These are phyloP conservation scores for Cicer cuneatum DNA, from an alignment of 306 rosid genomes.

Conservation along the genomic window DNA sequence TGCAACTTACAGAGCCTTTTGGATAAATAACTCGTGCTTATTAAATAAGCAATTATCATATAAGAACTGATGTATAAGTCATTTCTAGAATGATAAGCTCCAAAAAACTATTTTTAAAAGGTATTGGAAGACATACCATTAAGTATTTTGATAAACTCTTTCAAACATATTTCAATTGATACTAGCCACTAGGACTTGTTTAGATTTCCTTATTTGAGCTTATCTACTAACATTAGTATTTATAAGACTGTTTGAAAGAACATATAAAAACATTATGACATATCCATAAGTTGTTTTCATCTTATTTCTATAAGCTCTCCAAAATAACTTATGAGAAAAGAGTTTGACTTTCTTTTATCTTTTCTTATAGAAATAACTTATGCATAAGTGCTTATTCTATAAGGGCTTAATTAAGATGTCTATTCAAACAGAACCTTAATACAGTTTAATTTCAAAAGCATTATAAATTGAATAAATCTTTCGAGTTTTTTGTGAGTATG, in stretches of 20 bases:
- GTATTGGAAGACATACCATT: not conserved
- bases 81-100: not conserved
- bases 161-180: not conserved
- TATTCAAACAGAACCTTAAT: not conserved
- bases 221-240: too few relatives aligned
- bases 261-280: too few relatives aligned
- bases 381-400: too few relatives aligned
- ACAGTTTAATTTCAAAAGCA: not conserved
- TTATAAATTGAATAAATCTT: not conserved
- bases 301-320: too few relatives aligned
- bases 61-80: not conserved
- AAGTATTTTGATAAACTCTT: not conserved
- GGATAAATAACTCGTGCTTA: not conserved
- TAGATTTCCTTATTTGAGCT: too few relatives aligned
- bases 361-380: too few relatives aligned
- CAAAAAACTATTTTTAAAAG: not conserved
- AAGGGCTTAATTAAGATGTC: too few relatives aligned
- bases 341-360: too few relatives aligned
- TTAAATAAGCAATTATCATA: not conserved
- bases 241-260: too few relatives aligned
- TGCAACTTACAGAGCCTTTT: not conserved
- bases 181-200: too few relatives aligned
- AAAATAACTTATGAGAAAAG: too few relatives aligned
- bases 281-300: too few relatives aligned
- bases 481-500: not conserved